Base-by-base conservation (phyloP, 768 basidiomycete genomes). In the Rhodosporidiobolus odoratus region DNA sequence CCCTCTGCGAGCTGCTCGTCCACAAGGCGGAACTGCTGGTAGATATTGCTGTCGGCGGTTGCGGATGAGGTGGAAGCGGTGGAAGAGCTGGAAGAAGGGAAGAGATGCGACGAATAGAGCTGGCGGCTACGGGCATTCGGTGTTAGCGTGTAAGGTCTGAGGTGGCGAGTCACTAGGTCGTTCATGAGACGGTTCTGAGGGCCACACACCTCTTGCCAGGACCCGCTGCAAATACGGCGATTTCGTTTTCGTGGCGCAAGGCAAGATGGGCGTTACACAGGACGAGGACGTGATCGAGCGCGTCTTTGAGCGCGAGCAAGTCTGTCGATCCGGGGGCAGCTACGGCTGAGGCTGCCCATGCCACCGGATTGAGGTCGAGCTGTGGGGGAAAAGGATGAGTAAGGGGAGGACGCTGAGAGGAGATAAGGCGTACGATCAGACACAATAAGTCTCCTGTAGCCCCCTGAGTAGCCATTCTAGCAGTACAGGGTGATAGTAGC, bases 191-290 rank as follows among this genome's bases (percentile, higher is more conserved):
- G 16, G 41, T 5, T 27, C 37, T 3, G 75, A 34, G 34, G 17
- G 37, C 25, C 52, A 76, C 82, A 37, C 8, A 90, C 91, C 90
- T 92, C 80, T 87, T 88, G 30, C 86, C 86, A 1, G 90, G 90
- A 57, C 92, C 83, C 8, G 94, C 95, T 13, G 87, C 95, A 78
- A 92, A 95, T 65, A 97, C 89, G 10, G 92, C 90, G 47, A 99
- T 83, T 7, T 89, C 86, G 78, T 99, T 99, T 79, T 95, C 93
- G 81, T 93, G 89, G 73, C 88, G 86, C 72, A 86, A 85, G 2
- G 93, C 93, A 69, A 98, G 85, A 80, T 98, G 93, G 5, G 92
- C 86, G 77, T 99, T 98, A 77, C 95, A 82, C 77, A 97, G 95
- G 38, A 90, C 88, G 66, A 97, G 85, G 35, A 96, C 82, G 76